Base-by-base conservation (phyloP, 768 basidiomycete species). In the Panaeolus papilionaceus region DNA sequence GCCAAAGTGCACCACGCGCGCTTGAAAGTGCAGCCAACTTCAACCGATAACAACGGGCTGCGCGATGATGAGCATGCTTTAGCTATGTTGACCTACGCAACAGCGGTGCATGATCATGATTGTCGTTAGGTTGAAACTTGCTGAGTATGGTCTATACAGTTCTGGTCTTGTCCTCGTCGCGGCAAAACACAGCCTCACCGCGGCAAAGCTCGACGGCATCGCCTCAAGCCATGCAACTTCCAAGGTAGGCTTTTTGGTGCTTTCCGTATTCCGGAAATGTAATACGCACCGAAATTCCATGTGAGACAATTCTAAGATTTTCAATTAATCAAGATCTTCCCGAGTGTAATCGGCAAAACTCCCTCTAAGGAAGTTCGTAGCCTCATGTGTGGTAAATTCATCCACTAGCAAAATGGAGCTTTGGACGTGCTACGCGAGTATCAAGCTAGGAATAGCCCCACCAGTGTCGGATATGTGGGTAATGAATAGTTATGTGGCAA, bases 181-280 rank as follows among this genome's bases (percentile, higher is more conserved):
- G 47, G 47, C 47, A 23, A 8, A 4, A 16, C 54, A 58, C 54
- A 33, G 54, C 54, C 26, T 33, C 14, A 28, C 54, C 47, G 47
- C 47, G 47, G 47, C 45, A 47, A 47, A n/a, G 45, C 8, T 18
- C 12, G 4, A 10, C 33, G 33, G 54, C 54, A 28, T 58, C 54
- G 54, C 54, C 54, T 28, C 54, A 28, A 51, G 47, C 23, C 23
- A 23, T 23, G 23, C 23, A 23, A 20, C n/a, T 7, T 28, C 2
- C 33, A 28, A 58, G 54, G 54, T 58, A 58, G 54, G n/a, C 54
- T 58, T 58, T 58, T 58, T 58, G 28, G 33, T 16, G 11, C 12
- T 2, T 58, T 58, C 54, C 54, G 54, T 58, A 58, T 58, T 58
- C 54, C 54, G 54, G 11, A 16, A 33, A 6, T 58, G 54, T 12